Conservation (phyloP, 176 grass and related monocot genomes). For the Urochloa ruziziensis region DNA sequence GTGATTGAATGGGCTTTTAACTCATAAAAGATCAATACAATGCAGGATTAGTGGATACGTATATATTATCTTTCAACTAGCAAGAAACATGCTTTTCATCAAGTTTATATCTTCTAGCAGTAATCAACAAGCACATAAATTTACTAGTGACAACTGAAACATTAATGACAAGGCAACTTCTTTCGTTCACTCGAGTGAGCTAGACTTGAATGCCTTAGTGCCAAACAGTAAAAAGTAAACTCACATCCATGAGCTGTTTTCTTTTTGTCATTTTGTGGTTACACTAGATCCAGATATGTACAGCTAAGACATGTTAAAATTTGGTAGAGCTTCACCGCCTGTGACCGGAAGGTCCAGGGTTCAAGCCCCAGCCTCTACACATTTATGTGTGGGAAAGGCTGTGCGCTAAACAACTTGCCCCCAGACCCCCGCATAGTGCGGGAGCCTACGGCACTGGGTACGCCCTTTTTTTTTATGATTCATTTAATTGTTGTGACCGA, state of each 20-base stretch:
- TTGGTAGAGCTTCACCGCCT: no score
- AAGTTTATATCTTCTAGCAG: not conserved
- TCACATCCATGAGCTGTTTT: not conserved
- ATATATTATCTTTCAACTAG: not conserved
- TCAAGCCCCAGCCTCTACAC: no score
- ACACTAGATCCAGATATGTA: not conserved
- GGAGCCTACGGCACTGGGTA: no score
- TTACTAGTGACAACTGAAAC: not conserved
- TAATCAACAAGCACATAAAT: conserved; percentile 1
- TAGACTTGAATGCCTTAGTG: not conserved
- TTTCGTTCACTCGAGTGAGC: not conserved
- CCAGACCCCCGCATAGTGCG: no score
- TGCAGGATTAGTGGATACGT: not conserved
- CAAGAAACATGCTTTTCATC: not conserved
- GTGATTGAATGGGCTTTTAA: not conserved
- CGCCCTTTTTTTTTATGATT: no score
- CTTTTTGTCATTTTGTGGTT: not conserved
- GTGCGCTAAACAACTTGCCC: no score
- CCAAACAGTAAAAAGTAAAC: not conserved
- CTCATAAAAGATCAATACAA: not conserved
- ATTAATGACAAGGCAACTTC: conserved; percentile 3
- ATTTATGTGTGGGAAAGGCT: no score
- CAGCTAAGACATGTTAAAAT: not conserved
- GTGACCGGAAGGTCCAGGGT: no score
- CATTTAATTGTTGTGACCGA: not conserved